Percentiles rank a stretch among this genome's conserved stretches.
phyloP scores from a whole-genome alignment of 2,329 filamentous ascomycete species.

The Neopestalotiopsis rosae region DNA sequence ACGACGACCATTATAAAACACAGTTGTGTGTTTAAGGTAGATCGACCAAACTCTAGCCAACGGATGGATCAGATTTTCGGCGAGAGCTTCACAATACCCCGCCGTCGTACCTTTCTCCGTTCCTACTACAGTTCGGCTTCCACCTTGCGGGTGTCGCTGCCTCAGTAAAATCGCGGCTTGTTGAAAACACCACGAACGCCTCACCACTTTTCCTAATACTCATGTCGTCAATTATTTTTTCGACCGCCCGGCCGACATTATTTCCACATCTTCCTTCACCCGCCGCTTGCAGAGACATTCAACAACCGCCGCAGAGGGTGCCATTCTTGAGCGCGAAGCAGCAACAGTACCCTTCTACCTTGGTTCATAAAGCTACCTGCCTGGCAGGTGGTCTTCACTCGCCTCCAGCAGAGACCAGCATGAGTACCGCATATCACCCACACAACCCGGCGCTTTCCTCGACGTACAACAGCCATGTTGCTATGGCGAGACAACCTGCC shows the following conservation, averaged over 20 bases:
- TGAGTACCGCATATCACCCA: conserved; percentile 60
- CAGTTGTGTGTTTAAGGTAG: not conserved
- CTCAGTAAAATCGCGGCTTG: not conserved
- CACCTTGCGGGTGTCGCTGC: not conserved
- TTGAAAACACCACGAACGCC: not conserved
- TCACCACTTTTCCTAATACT: not conserved
- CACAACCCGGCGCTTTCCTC: conserved; percentile 45
- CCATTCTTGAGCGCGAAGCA: conserved; percentile 27
- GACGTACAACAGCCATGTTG: conserved; percentile 51
- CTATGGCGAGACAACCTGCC: conserved; percentile 45
- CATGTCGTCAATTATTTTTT: conserved; percentile 38
- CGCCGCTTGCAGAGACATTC: conserved; percentile 24
- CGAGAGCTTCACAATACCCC: conserved; percentile 15
- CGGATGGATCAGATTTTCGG: conserved; percentile 12
- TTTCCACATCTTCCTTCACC: conserved; percentile 34
- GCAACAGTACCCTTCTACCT: conserved; percentile 26
- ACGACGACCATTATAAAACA: conserved; percentile 9
- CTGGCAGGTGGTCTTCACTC: conserved; percentile 51
- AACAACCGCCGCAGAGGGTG: conserved; percentile 23
- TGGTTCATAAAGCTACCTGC: conserved; percentile 30
- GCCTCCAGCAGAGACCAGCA: conserved; percentile 55
- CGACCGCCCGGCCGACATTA: conserved; percentile 28
- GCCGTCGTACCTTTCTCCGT: not conserved
- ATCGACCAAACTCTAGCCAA: not conserved
- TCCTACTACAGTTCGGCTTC: not conserved